Base-by-base conservation (phyloP, 2,329 filamentous ascomycete species). In the Cordyceps fumosorosea region DNA sequence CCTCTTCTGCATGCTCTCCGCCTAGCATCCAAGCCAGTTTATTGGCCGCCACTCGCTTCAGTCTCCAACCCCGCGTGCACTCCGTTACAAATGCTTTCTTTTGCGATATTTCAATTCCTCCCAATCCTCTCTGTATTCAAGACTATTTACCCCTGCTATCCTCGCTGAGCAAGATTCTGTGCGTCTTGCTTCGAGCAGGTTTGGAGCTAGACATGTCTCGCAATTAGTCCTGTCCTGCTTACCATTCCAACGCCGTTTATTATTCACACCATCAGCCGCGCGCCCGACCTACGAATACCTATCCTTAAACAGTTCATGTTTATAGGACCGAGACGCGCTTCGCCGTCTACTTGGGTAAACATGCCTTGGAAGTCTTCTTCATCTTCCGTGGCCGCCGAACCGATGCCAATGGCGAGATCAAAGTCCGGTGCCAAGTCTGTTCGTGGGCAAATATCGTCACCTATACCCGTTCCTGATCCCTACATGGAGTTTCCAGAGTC, bases 381-480 rank as follows among this genome's bases (percentile, higher is more conserved):
- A 11, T 47, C 57, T n/a, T 34, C 57, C 24, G 40, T 16, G 12
- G 32, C 57, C 11, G 48, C 18, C n/a, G 47, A 40, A 34, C 32
- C 24, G 45, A 60, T 47, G 26, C n/a, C 57, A 24, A 60, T 60
- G 50, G 24, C 26, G 16, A 51, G 14, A 24, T 34, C 57, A 18
- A 60, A 60, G 24, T 18, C 37, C 4, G 50, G 24, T n/a, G 24
- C 24, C 48, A 73, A 77, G 66, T 80, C 80, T 40, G 81, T 87
- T 64, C 81, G 84, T 45, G 84, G 84, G 64, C 82, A 80, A 66
- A 87, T 87, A 64, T 87, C 84, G 34, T 79, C 78, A 7, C 85
- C 85, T 16, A 87, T 87, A 54, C 84, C 84, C 1, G 81, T 87
- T 24, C 71, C 75, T 20, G 74, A 72, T 62, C 69, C 75, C 8